A percentile compares a stretch with the other conserved stretches of the same genome.
Conservation (phyloP, 306 rosid genomes). For the Lathyrus aphaca region DNA sequence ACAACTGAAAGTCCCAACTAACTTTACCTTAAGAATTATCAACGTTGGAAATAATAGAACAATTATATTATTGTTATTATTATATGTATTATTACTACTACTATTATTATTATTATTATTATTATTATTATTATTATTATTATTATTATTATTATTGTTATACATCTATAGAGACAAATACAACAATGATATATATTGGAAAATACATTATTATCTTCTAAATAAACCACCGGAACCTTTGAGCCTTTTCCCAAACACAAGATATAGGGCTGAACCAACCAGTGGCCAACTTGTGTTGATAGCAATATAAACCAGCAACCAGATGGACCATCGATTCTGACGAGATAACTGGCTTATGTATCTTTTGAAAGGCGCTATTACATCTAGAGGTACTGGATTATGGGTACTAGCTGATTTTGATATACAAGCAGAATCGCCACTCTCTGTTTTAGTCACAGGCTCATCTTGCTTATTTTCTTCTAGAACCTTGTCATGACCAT, state of each 20-base stretch:
- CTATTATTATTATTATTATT: neutral
- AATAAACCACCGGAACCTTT: slow-evolving; percentile 54
- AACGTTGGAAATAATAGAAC: slow-evolving; percentile 16
- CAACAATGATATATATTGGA: slow-evolving; percentile 27
- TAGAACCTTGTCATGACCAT: slow-evolving; percentile 34
- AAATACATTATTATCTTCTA: slow-evolving; percentile 49
- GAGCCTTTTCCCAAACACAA: slow-evolving; percentile 61
- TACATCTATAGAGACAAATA: slow-evolving; percentile 30
- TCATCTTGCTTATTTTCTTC: slow-evolving; percentile 40
- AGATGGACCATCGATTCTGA: slow-evolving; percentile 59
- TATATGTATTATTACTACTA: neutral
- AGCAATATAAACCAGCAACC: slow-evolving; percentile 84
- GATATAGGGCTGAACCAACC: slow-evolving; percentile 68
- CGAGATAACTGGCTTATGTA: slow-evolving; percentile 58
- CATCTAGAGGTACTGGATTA: slow-evolving; percentile 40
- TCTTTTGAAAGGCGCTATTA: slow-evolving; percentile 49
- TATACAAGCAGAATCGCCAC: slow-evolving; percentile 23
- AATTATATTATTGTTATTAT: neutral
- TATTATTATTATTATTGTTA: slow-evolving; percentile 6
- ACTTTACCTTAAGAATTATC: slow-evolving; percentile 11
- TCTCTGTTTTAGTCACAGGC: slow-evolving; percentile 38
- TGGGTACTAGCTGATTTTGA: slow-evolving; percentile 33
- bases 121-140: too few species aligned
- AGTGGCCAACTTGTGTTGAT: slow-evolving; percentile 82
- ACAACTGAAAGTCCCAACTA: slow-evolving; percentile 10